A percentile compares a stretch with the other conserved stretches of the same genome.
Evolutionary conservation across 2,329 filamentous ascomycete species (phyloP).

Genomic region (Cytospora mali): DNA sequence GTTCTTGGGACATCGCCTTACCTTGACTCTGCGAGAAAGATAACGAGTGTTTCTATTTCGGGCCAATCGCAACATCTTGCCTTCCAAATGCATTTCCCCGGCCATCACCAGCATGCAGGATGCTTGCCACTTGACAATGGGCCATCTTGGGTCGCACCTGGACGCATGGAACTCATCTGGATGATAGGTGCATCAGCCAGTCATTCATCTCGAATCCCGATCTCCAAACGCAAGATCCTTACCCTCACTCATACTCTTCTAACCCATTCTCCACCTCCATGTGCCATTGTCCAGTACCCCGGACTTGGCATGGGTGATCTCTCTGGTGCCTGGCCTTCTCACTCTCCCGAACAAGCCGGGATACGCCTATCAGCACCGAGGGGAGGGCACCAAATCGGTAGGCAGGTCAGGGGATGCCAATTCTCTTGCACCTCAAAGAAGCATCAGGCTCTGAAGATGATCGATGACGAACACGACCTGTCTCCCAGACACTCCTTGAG

Average conservation of each 20-base stretch:
- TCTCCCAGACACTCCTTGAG: not conserved
- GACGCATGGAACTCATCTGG: not conserved
- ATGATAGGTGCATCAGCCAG: too few species aligned
- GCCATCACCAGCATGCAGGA: not conserved
- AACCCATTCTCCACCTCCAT: not conserved
- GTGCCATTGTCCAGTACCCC: not conserved
- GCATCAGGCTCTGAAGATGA: not conserved
- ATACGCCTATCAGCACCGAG: not conserved
- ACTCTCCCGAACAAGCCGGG: not conserved
- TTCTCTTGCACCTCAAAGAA: not conserved
- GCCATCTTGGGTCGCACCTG: not conserved
- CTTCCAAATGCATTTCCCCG: not conserved
- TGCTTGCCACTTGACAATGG: not conserved
- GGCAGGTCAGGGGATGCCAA: conserved; percentile 6
- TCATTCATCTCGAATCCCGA: not conserved
- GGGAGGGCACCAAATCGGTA: conserved; percentile 1
- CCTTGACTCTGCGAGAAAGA: not conserved
- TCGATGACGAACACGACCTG: not conserved
- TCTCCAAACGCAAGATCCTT: not conserved
- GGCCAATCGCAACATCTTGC: not conserved
- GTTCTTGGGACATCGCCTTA: not conserved
- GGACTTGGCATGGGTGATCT: not conserved
- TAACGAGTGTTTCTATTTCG: not conserved
- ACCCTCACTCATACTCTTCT: not conserved
- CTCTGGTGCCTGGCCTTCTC: not conserved